Percentiles rank a stretch among this genome's conserved stretches.
Conservation (phyloP, 768 basidiomycete species). For the Amanita fuliginea region DNA sequence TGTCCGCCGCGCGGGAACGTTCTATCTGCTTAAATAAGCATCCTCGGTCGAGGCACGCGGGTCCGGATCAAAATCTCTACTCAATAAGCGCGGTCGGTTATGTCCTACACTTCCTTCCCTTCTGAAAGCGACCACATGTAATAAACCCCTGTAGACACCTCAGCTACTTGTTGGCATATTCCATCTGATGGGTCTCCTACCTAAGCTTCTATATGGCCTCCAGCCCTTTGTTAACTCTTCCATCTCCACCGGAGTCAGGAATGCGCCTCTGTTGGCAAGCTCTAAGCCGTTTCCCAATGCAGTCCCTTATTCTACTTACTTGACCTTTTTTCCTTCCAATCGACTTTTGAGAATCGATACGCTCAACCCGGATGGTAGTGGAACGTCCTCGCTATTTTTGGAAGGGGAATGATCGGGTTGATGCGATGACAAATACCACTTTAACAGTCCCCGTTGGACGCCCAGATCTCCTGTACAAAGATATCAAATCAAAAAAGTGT, state of each 20-base stretch:
- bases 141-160: slow-evolving; percentile 45
- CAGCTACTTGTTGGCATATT: background rate
- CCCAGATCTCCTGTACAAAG: slow-evolving; percentile 60
- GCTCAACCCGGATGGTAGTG: slow-evolving; percentile 52
- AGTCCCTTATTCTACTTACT: slow-evolving; percentile 30
- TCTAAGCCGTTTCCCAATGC: background rate
- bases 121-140: slow-evolving; percentile 83
- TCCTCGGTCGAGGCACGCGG: too few relatives aligned
- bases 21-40: too few relatives aligned
- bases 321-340: slow-evolving; percentile 56
- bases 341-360: slow-evolving; percentile 46
- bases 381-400: slow-evolving; percentile 25
- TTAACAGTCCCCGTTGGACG: slow-evolving; percentile 62
- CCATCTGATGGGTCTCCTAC: slow-evolving; percentile 24
- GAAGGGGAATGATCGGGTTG: slow-evolving; percentile 43
- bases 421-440: slow-evolving; percentile 60
- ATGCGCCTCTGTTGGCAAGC: slow-evolving; percentile 44
- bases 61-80: too few relatives aligned
- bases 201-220: slow-evolving; percentile 76
- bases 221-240: slow-evolving; percentile 62
- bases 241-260: slow-evolving; percentile 79
- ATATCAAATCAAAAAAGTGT: slow-evolving; percentile 2
- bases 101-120: slow-evolving; percentile 10
- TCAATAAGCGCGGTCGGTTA: too few relatives aligned
- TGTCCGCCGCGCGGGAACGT: too few relatives aligned